Evolutionary conservation across 2,329 filamentous ascomycete genomes (phyloP), one percentile per base, ranked within the genome.

Genomic region (Calonectria multiphialidica): DNA sequence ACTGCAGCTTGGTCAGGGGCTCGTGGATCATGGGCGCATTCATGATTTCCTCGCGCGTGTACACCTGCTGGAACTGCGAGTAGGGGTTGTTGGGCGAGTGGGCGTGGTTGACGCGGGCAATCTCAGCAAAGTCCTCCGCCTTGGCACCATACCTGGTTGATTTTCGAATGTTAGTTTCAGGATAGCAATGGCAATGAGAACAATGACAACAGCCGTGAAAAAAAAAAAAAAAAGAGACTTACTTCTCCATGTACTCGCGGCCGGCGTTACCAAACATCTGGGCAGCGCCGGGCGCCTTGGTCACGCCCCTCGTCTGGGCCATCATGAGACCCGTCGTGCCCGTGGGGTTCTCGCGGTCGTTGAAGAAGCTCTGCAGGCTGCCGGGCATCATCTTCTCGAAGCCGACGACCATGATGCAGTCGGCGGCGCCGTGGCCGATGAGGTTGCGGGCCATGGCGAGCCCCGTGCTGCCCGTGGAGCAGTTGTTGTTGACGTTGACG

Each of bases 401-500:
- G 5, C 96, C 97, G 23, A 98, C 91, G 1, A 98, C 96, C 72
- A 98, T 87, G 23, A 98, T 92, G 82, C 95, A 98, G 84, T 98
- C 94, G 1, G 95, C 94, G 16, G 91, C 94, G 40, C 96, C 96
- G 78, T 94, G 90, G 8, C 91, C 89, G 78, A 98, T 92, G 82
- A 97, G 89, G 66, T 93, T 95, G 40, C 95, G 89, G 2, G 90
- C 97, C 90, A 98, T 93, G 81, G 93, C 92, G 70, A 98, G 87
- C 10, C 96, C 97, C 0, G 96, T 98, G 5, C 93, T 95, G n/a
- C 96, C 97, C 0, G 96, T 98, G 5, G 94, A 95, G 89, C 96
- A 98, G 88, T 98, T 98, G 89, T 98, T 98, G 90, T 98, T 98
- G 81, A 98, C 95, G 81, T 98, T 98, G 89, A 97, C 96, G 82